These are phyloP conservation scores for Berberis vulgaris DNA, from an alignment of 164 flowering plant species.

Conservation along the genomic window DNA sequence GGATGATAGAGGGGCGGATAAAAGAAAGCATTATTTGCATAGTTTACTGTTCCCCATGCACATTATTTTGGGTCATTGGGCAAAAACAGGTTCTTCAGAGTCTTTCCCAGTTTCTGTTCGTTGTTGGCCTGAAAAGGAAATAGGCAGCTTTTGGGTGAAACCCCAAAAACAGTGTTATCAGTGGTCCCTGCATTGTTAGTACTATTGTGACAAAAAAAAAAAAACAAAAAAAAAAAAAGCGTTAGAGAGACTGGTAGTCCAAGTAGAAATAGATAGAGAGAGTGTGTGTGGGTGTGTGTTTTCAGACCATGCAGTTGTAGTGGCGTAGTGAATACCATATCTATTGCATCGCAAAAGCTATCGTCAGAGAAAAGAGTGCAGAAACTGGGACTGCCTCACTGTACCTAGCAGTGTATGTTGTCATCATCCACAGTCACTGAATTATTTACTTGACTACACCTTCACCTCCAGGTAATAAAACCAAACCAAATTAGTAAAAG, in stretches of 20 bases:
- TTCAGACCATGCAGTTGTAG: too few relatives aligned
- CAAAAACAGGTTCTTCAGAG: slow-evolving; percentile 4
- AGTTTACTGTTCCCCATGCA: slow-evolving; percentile 1
- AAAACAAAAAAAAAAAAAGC: slow-evolving; percentile 4
- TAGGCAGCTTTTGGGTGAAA: slow-evolving; percentile 29
- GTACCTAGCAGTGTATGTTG: slow-evolving; percentile 4
- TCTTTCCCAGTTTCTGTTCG: slow-evolving; percentile 10
- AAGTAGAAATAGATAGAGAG: slow-evolving; percentile 10
- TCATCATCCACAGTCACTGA: slow-evolving; percentile 10
- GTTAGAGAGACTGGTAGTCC: slow-evolving; percentile 24
- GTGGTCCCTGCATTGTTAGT: slow-evolving; percentile 22
- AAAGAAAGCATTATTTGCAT: too few relatives aligned
- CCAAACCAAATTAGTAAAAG: slow-evolving; percentile 8
- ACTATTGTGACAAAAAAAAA: slow-evolving; percentile 9
- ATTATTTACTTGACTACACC: slow-evolving; percentile 1
- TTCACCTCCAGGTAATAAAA: not conserved
- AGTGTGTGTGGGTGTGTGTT: not conserved
- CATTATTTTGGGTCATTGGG: slow-evolving; percentile 4
- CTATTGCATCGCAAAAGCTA: not conserved
- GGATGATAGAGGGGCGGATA: too few relatives aligned
- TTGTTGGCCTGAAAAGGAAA: slow-evolving; percentile 26
- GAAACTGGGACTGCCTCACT: not conserved
- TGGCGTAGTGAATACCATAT: too few relatives aligned
- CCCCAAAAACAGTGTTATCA: slow-evolving; percentile 27
- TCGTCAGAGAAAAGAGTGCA: not conserved